These are phyloP conservation scores for Boletus rubescentipes DNA, from an alignment of 768 basidiomycete genomes.

Conservation along the genomic window DNA sequence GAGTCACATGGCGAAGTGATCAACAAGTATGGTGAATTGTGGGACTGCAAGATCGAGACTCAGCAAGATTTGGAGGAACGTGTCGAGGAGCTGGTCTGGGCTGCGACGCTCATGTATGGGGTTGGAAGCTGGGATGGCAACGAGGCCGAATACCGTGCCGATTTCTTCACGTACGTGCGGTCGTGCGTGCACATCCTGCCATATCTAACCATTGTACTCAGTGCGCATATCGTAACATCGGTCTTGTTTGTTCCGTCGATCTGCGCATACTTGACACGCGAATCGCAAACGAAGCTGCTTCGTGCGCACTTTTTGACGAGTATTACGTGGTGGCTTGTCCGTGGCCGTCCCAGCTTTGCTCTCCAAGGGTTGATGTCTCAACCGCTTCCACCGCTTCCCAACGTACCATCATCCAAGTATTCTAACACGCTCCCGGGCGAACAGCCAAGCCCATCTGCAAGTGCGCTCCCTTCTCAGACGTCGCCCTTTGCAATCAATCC, in stretches of 20 bases:
- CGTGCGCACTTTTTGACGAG: slow-evolving; percentile 53
- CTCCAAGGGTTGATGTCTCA: slow-evolving; percentile 48
- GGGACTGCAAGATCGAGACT: slow-evolving; percentile 41
- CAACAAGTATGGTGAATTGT: slow-evolving; percentile 43
- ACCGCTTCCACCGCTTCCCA: slow-evolving; percentile 24
- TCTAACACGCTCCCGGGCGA: slow-evolving; percentile 24
- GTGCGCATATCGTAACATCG: slow-evolving; percentile 71
- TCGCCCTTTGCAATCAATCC: slow-evolving; percentile 40
- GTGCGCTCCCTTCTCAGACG: slow-evolving; percentile 31
- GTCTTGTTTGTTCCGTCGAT: slow-evolving; percentile 58
- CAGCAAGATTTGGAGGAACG: slow-evolving; percentile 46
- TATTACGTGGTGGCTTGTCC: slow-evolving; percentile 56
- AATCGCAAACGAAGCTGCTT: slow-evolving; percentile 56
- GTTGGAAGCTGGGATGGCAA: slow-evolving; percentile 50
- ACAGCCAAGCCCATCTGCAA: slow-evolving; percentile 17
- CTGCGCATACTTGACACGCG: slow-evolving; percentile 50
- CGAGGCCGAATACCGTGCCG: slow-evolving; percentile 48
- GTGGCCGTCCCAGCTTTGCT: slow-evolving; percentile 52
- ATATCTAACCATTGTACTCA: slow-evolving; percentile 26
- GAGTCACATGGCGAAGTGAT: slow-evolving; percentile 41
- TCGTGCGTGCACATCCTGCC: too few species aligned
- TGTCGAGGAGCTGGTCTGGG: slow-evolving; percentile 64
- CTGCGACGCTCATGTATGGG: slow-evolving; percentile 56
- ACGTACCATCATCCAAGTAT: slow-evolving; percentile 20
- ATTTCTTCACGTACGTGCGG: slow-evolving; percentile 61